A percentile compares a stretch with the other conserved stretches of the same genome.
Evolutionary conservation across 164 flowering plant species (phyloP).

Genomic region (Protea cynaroides): DNA sequence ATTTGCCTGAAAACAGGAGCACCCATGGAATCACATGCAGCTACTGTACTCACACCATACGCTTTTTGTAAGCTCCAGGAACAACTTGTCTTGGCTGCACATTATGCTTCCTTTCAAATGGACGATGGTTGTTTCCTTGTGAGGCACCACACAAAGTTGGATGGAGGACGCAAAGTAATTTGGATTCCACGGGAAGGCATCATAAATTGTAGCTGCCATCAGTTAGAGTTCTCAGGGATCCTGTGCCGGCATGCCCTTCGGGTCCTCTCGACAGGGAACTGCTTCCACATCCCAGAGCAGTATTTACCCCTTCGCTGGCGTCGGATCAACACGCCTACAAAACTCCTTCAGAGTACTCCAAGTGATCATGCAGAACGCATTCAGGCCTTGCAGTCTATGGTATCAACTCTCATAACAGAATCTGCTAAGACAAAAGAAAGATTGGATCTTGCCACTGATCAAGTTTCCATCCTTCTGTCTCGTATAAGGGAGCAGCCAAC

Average conservation of each 20-base stretch:
- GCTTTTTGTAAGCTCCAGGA: slow-evolving; percentile 72
- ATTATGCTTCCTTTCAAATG: slow-evolving; percentile 58
- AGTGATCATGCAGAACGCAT: slow-evolving; percentile 36
- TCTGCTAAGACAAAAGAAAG: slow-evolving; percentile 57
- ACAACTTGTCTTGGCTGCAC: slow-evolving; percentile 70
- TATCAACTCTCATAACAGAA: slow-evolving; percentile 53
- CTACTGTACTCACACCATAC: slow-evolving; percentile 63
- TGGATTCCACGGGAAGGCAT: slow-evolving; percentile 55
- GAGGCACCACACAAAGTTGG: slow-evolving; percentile 63
- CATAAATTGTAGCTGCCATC: slow-evolving; percentile 63
- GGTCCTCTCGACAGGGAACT: slow-evolving; percentile 68
- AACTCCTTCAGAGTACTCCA: slow-evolving; percentile 14
- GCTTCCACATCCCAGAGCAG: slow-evolving; percentile 71
- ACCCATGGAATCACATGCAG: slow-evolving; percentile 82
- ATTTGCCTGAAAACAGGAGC: slow-evolving; percentile 66
- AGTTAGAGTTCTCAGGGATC: slow-evolving; percentile 74
- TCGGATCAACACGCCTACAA: slow-evolving; percentile 20
- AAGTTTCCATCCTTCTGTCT: slow-evolving; percentile 39
- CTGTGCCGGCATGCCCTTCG: slow-evolving; percentile 73
- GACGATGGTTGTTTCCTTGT: slow-evolving; percentile 59
- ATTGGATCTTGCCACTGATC: slow-evolving; percentile 55
- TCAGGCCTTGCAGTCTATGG: slow-evolving; percentile 56
- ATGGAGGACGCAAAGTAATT: slow-evolving; percentile 62
- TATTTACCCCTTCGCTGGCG: slow-evolving; percentile 73
- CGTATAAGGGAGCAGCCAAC: slow-evolving; percentile 50